A percentile compares a stretch with the other conserved stretches of the same genome.
These are phyloP conservation scores for Polytrichum formosum DNA, from an alignment of 225 moss, liverwort and hornwort genomes.

Conservation along the genomic window DNA sequence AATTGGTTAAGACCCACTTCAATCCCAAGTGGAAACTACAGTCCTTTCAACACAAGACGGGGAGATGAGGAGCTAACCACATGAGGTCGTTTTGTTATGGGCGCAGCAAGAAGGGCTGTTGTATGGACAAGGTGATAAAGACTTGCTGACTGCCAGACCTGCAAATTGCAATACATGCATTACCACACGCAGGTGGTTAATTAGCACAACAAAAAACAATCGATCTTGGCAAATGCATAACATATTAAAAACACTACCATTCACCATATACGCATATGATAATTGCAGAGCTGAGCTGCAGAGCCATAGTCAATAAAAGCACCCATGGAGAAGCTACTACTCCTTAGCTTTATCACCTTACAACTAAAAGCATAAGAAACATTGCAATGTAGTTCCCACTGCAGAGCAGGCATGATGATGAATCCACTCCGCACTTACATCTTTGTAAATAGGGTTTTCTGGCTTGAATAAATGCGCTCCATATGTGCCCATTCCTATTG, in stretches of 20 bases:
- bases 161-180: conserved; percentile 4
- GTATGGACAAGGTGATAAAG: conserved; percentile 89
- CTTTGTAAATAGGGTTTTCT: conserved; percentile 47
- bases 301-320: not conserved
- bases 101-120: conserved; percentile 77
- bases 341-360: not conserved
- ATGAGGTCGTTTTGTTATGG: conserved; percentile 76
- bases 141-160: conserved; percentile 87
- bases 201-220: too few species aligned
- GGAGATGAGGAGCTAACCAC: conserved; percentile 35
- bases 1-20: too few species aligned
- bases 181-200: too few species aligned
- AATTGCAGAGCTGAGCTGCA: not conserved
- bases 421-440: conserved; percentile 33
- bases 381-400: not conserved
- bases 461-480: conserved; percentile 84
- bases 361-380: not conserved
- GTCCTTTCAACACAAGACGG: not conserved
- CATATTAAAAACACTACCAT: not conserved
- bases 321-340: not conserved
- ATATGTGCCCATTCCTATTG: conserved; percentile 69
- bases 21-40: not conserved
- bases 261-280: not conserved
- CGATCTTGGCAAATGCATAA: too few species aligned
- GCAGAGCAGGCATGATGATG: too few species aligned